These are phyloP conservation scores for Saccharomycopsis capsularis DNA, from an alignment of 805 yeast genomes.

Conservation along the genomic window DNA sequence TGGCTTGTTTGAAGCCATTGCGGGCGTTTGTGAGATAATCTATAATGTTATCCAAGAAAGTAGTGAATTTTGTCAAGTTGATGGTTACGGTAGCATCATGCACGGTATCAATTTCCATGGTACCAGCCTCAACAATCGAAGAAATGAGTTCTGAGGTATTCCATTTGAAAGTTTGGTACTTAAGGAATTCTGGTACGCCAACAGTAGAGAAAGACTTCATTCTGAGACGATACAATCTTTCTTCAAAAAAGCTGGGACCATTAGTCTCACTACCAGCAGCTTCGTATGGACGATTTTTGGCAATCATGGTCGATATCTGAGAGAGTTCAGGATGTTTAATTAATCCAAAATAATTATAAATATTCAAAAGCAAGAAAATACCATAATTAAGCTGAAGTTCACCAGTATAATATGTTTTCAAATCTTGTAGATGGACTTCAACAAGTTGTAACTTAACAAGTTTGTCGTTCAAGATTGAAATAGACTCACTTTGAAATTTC, in stretches of 20 bases:
- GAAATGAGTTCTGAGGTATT: not conserved
- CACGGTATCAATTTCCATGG: not conserved
- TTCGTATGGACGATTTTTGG: not conserved
- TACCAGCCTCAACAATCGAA: not conserved
- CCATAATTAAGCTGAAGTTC: not conserved
- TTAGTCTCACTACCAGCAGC: not conserved
- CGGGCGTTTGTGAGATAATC: not conserved
- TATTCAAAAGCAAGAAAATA: not conserved
- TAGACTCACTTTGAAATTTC: not conserved
- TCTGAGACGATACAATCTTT: slow-evolving; percentile 1
- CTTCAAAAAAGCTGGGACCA: not conserved
- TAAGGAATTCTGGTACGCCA: slow-evolving; percentile 7
- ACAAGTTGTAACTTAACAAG: not conserved
- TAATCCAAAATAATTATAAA: not conserved
- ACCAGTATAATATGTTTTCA: not conserved
- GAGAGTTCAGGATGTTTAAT: not conserved
- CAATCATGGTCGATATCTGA: not conserved
- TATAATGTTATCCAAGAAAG: not conserved
- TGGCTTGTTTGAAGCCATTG: not conserved
- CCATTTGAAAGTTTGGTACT: not conserved
- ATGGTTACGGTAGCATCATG: not conserved
- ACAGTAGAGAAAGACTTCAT: slow-evolving; percentile 8
- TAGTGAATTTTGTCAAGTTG: not conserved
- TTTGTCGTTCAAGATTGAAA: not conserved
- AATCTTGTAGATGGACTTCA: not conserved